A percentile compares a stretch with the other conserved stretches of the same genome.
Evolutionary conservation across 2,329 filamentous ascomycete genomes (phyloP).

Genomic region (Orbilia quercus): DNA sequence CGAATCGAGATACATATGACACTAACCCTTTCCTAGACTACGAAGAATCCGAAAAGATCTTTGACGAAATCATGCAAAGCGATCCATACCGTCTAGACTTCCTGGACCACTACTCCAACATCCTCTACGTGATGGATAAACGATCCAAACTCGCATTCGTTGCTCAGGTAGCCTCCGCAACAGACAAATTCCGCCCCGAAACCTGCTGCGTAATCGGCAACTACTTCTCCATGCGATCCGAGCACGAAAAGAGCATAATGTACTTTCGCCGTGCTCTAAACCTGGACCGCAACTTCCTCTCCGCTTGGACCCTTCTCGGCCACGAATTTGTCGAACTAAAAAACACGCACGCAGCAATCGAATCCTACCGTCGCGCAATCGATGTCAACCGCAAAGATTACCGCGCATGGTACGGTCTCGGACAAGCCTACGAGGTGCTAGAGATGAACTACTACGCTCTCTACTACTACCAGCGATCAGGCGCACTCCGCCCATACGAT

Average conservation of each 20-base stretch:
- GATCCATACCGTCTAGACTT: slow-evolving; percentile 81
- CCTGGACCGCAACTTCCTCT: slow-evolving; percentile 87
- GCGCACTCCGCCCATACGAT: slow-evolving; percentile 91
- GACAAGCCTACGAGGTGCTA: slow-evolving; percentile 95
- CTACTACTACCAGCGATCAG: slow-evolving; percentile 97
- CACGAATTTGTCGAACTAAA: slow-evolving; percentile 99
- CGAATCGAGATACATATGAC: background rate
- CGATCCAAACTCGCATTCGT: slow-evolving; percentile 91
- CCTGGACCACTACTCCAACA: slow-evolving; percentile 96
- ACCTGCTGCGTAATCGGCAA: slow-evolving; percentile 97
- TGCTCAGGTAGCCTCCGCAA: slow-evolving; percentile 87
- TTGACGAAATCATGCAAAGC: slow-evolving; percentile 75
- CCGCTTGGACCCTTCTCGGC: slow-evolving; percentile 98
- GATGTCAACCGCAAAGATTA: slow-evolving; percentile 95
- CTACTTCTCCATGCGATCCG: slow-evolving; percentile 92
- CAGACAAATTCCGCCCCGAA: slow-evolving; percentile 96
- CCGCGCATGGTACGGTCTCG: slow-evolving; percentile 95
- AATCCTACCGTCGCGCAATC: slow-evolving; percentile 93
- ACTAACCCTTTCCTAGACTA: slow-evolving; percentile 67
- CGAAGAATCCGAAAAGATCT: slow-evolving; percentile 72
- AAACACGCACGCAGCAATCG: slow-evolving; percentile 96
- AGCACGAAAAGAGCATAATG: slow-evolving; percentile 97
- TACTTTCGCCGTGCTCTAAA: slow-evolving; percentile 95
- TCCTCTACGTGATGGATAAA: slow-evolving; percentile 90
- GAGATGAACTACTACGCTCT: slow-evolving; percentile 98